Conservation (phyloP, 2,329 filamentous ascomycete species). For the Xylariaceae sp. region DNA sequence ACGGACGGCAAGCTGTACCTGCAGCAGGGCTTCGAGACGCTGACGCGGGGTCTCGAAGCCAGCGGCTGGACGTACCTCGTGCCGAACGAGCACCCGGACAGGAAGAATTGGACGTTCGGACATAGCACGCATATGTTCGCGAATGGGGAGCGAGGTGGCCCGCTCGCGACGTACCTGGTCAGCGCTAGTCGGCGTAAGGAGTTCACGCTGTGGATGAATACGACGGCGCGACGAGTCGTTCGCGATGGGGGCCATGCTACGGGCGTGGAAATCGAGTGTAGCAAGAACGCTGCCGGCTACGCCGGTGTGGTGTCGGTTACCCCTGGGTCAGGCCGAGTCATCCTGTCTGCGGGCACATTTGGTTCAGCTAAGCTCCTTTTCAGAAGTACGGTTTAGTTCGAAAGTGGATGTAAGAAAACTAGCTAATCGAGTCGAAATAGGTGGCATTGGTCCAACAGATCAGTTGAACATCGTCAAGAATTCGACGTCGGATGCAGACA, state of each 20-base stretch:
- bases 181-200: conserved; percentile 59
- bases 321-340: conserved; percentile 61
- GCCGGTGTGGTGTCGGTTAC: conserved; percentile 63
- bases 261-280: conserved; percentile 65
- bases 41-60: conserved; percentile 60
- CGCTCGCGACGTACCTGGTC: conserved; percentile 70
- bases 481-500: conserved; percentile 48
- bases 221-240: conserved; percentile 64
- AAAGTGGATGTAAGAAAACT: neutral
- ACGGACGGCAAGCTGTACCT: conserved; percentile 67
- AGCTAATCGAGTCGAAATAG: conserved; percentile 17
- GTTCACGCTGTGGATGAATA: conserved; percentile 68
- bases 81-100: conserved; percentile 59
- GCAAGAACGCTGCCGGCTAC: conserved; percentile 51
- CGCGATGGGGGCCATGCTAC: conserved; percentile 64
- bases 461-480: conserved; percentile 55
- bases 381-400: conserved; percentile 46
- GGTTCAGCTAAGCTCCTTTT: conserved; percentile 69
- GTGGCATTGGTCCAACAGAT: conserved; percentile 63
- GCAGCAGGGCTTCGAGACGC: conserved; percentile 64
- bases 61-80: conserved; percentile 66
- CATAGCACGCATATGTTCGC: conserved; percentile 68
- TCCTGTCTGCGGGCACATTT: conserved; percentile 68
- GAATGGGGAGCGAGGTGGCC: conserved; percentile 67
- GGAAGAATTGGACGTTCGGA: conserved; percentile 67